These are phyloP conservation scores for Arthrobotrys sinensis DNA, from an alignment of 2,329 filamentous ascomycete species.

Conservation along the genomic window DNA sequence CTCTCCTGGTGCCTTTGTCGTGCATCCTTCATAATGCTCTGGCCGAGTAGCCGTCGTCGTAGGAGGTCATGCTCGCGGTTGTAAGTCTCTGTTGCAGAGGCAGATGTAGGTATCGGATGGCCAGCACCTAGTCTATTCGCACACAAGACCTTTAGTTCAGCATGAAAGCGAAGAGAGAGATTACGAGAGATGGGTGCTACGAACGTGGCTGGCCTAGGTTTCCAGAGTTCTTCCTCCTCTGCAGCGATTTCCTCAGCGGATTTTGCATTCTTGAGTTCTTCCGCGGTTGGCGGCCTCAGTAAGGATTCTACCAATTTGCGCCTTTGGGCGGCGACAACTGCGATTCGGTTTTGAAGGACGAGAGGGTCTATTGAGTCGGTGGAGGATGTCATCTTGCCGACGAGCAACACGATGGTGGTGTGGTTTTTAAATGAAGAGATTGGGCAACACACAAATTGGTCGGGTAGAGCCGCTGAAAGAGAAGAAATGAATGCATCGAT, in stretches of 20 bases:
- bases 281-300: slow-evolving; percentile 70
- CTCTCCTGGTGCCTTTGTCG: slow-evolving; percentile 53
- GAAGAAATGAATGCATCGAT: not conserved
- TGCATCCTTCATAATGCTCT: slow-evolving; percentile 40
- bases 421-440: slow-evolving; percentile 5
- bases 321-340: slow-evolving; percentile 72
- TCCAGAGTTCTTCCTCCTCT: slow-evolving; percentile 73
- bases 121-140: slow-evolving; percentile 70
- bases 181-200: slow-evolving; percentile 46
- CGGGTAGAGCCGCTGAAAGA: too few species aligned
- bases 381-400: slow-evolving; percentile 29
- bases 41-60: slow-evolving; percentile 69
- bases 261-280: slow-evolving; percentile 65
- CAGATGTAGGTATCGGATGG: slow-evolving; percentile 68
- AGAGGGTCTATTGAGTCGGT: slow-evolving; percentile 19
- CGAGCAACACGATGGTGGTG: slow-evolving; percentile 1
- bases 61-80: slow-evolving; percentile 69
- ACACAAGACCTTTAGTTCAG: not conserved
- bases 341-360: slow-evolving; percentile 72
- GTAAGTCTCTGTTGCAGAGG: slow-evolving; percentile 67
- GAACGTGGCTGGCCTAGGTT: slow-evolving; percentile 72
- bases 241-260: slow-evolving; percentile 69
- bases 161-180: not conserved
- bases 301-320: slow-evolving; percentile 73
- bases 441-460: not conserved